Evolutionary conservation across 768 basidiomycete species (phyloP).

Genomic region (Termitomyces sp.): DNA sequence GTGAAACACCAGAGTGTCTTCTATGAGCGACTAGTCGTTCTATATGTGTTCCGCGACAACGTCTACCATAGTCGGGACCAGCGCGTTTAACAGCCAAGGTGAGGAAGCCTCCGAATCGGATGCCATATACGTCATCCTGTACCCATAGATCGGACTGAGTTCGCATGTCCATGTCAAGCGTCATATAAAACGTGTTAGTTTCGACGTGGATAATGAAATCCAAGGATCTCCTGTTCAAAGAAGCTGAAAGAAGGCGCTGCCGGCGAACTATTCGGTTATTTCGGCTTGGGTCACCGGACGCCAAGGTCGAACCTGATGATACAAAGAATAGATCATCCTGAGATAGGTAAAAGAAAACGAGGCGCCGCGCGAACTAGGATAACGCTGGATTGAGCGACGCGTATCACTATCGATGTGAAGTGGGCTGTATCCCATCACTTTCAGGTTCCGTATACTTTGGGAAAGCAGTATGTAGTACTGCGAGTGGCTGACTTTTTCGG

Average conservation of each 20-base stretch:
- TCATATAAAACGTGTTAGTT: background rate
- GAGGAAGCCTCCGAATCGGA: background rate
- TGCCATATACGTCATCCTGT: background rate
- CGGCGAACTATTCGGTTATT: background rate
- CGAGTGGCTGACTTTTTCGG: background rate
- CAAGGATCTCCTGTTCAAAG: background rate
- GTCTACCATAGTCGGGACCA: background rate
- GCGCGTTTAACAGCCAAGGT: background rate
- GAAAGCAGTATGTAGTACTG: background rate
- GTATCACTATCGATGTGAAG: slow-evolving; percentile 1
- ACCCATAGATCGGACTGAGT: background rate
- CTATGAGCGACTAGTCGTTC: background rate
- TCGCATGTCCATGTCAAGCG: background rate
- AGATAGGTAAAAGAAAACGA: background rate
- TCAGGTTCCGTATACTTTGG: background rate
- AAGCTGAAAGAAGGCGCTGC: background rate
- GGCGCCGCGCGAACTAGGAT: background rate
- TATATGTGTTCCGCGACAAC: background rate
- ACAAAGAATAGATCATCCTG: background rate
- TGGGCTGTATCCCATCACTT: background rate
- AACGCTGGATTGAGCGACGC: background rate
- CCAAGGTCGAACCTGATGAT: background rate
- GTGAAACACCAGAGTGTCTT: background rate
- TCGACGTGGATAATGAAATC: background rate
- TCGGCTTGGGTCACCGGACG: background rate